Evolutionary conservation across 306 rosid species (phyloP).

Genomic region (Arachis stenosperma): DNA sequence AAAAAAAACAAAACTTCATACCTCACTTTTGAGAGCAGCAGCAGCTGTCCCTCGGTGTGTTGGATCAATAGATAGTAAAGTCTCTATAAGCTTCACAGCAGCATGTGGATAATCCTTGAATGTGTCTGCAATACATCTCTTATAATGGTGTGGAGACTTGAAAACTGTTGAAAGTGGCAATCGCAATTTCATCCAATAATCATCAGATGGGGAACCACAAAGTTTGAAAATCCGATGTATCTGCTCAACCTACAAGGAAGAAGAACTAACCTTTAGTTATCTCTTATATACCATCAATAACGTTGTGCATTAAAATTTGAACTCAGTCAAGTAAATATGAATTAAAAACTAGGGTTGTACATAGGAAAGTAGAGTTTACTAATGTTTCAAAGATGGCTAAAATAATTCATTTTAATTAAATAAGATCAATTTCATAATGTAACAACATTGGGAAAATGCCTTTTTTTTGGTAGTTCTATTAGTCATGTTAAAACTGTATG

Average conservation of each 20-base stretch:
- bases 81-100: slow-evolving; percentile 78
- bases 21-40: slow-evolving; percentile 87
- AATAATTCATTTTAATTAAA: slow-evolving; percentile 14
- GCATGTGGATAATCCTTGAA: slow-evolving; percentile 75
- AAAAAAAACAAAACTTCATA: slow-evolving; percentile 40
- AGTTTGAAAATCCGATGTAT: slow-evolving; percentile 97
- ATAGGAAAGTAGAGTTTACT: slow-evolving; percentile 4
- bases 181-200: slow-evolving; percentile 79
- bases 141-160: slow-evolving; percentile 85
- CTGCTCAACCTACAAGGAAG: slow-evolving; percentile 82
- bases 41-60: slow-evolving; percentile 80
- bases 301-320: neutral
- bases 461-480: neutral
- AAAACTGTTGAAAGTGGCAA: slow-evolving; percentile 65
- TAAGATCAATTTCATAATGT: slow-evolving; percentile 8
- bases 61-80: slow-evolving; percentile 82
- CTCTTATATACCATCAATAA: slow-evolving; percentile 7
- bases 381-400: neutral
- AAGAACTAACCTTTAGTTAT: slow-evolving; percentile 42
- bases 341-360: neutral
- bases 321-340: slow-evolving; percentile 1
- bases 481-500: neutral
- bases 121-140: slow-evolving; percentile 70
- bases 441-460: slow-evolving; percentile 2
- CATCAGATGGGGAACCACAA: slow-evolving; percentile 95